Evolutionary conservation across 371 early-diverging fungal species (phyloP).

Genomic region (Zopfochytrium polystomum): DNA sequence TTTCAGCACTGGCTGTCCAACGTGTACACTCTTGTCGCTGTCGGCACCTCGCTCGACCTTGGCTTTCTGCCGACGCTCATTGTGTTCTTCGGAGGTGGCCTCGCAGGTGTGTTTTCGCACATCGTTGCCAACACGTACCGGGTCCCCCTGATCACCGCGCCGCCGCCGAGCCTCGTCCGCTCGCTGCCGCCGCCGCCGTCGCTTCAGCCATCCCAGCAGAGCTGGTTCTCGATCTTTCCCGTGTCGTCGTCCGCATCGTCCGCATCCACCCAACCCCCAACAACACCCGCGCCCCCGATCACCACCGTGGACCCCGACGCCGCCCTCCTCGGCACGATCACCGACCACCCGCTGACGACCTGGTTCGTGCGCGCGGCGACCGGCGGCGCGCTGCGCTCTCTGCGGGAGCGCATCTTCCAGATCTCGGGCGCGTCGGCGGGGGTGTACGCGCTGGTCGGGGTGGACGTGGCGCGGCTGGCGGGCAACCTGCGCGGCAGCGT

Average conservation of each 20-base stretch:
- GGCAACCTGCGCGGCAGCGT: conserved; percentile 8
- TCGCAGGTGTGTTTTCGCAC: conserved; percentile 28
- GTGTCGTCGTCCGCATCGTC: background rate
- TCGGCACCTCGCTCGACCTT: conserved; percentile 10
- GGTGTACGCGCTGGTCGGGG: conserved; percentile 32
- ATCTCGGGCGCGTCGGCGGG: conserved; percentile 27
- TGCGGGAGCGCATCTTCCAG: conserved; percentile 9
- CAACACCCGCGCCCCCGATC: background rate
- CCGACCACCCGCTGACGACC: background rate
- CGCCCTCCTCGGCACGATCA: background rate
- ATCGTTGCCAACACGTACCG: conserved; percentile 10
- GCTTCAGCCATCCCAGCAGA: background rate
- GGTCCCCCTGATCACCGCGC: background rate
- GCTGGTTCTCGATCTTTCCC: background rate
- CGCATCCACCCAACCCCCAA: conserved; percentile 1
- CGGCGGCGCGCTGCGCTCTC: background rate
- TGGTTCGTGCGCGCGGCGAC: conserved; percentile 8
- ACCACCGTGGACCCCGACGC: background rate
- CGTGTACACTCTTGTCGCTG: conserved; percentile 22
- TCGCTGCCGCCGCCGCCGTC: background rate
- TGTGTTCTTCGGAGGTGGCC: conserved; percentile 35
- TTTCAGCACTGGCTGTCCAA: conserved; percentile 29
- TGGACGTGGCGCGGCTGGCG: conserved; percentile 18
- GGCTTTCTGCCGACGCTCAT: conserved; percentile 10
- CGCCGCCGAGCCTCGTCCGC: background rate